A percentile compares a stretch with the other conserved stretches of the same genome.
phyloP scores from a whole-genome alignment of 371 early-diverging fungal genomes.

The Mucor mucedo region DNA sequence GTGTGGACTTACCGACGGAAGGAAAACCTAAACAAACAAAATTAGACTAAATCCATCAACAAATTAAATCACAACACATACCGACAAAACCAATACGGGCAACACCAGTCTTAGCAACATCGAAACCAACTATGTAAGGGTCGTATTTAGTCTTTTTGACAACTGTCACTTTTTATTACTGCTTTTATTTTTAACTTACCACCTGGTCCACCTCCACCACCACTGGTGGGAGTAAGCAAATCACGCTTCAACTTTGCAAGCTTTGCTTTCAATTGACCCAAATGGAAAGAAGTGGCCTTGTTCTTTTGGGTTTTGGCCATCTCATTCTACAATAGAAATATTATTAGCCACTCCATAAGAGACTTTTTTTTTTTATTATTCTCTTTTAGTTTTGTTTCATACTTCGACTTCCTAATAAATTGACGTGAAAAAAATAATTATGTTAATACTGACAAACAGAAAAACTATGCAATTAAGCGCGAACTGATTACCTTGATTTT shows the following conservation, averaged over 20 bases:
- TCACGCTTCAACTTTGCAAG: slow-evolving; percentile 96
- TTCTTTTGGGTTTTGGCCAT: slow-evolving; percentile 81
- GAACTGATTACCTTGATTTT: slow-evolving; percentile 38
- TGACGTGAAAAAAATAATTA: neutral
- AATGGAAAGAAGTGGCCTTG: slow-evolving; percentile 96
- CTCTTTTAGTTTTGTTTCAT: slow-evolving; percentile 46
- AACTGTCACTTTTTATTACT: neutral
- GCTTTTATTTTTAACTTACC: slow-evolving; percentile 36
- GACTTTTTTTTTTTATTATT: slow-evolving; percentile 1
- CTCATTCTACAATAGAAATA: slow-evolving; percentile 48
- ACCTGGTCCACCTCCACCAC: slow-evolving; percentile 84
- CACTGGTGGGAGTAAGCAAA: slow-evolving; percentile 84
- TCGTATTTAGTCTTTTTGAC: neutral
- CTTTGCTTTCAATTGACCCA: slow-evolving; percentile 99
- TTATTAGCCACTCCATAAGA: neutral
- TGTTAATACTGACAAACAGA: neutral
- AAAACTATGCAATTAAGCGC: neutral
- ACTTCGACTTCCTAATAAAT: slow-evolving; percentile 66
- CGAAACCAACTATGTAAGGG: slow-evolving; percentile 79
- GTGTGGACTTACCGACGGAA: slow-evolving; percentile 96
- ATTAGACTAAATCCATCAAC: neutral
- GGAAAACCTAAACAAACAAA: slow-evolving; percentile 84
- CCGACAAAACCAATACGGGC: slow-evolving; percentile 95
- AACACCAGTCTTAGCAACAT: slow-evolving; percentile 97
- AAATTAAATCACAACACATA: slow-evolving; percentile 19